These are phyloP conservation scores for Naganishia liquefaciens DNA, from an alignment of 1,284 basidiomycete genomes.

Conservation along the genomic window DNA sequence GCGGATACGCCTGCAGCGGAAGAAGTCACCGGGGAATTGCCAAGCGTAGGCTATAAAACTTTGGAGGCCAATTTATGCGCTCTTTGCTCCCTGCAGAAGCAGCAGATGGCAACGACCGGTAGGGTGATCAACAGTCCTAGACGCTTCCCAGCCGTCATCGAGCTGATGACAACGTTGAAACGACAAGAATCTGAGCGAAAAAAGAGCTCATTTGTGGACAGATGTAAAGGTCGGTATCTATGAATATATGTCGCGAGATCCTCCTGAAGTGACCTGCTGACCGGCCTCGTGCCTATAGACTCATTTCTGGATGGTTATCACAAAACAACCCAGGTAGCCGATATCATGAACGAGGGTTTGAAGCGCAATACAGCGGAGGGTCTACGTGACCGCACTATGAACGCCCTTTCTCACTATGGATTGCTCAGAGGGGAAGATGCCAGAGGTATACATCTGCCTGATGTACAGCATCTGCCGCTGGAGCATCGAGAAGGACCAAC, in stretches of 20 bases:
- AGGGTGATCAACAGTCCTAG: neutral
- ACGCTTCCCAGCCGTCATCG: neutral
- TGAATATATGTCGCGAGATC: neutral
- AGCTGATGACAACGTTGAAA: constrained; percentile 2
- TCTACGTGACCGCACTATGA: constrained; percentile 6
- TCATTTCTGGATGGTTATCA: neutral
- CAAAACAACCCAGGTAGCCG: neutral
- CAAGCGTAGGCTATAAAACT: constrained; percentile 5
- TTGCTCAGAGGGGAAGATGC: too few relatives aligned
- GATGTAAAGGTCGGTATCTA: constrained; percentile 7
- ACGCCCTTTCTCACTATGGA: neutral
- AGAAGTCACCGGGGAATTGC: neutral
- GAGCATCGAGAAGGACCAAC: constrained; percentile 8
- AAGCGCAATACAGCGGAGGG: neutral
- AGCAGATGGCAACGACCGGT: constrained; percentile 2
- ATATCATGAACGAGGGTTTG: neutral
- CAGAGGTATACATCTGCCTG: constrained; percentile 12
- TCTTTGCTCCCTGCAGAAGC: constrained; percentile 16
- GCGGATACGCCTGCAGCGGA: neutral
- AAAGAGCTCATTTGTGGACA: constrained; percentile 11
- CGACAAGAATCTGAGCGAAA: neutral
- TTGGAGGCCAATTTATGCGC: constrained; percentile 4
- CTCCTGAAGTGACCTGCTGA: neutral
- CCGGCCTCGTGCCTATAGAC: neutral
- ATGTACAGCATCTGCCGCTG: constrained; percentile 1